Evolutionary conservation across 31 red algal species (phyloP), one percentile per base, ranked within the genome.

Genomic region (Odonthalia washingtoniensis): DNA sequence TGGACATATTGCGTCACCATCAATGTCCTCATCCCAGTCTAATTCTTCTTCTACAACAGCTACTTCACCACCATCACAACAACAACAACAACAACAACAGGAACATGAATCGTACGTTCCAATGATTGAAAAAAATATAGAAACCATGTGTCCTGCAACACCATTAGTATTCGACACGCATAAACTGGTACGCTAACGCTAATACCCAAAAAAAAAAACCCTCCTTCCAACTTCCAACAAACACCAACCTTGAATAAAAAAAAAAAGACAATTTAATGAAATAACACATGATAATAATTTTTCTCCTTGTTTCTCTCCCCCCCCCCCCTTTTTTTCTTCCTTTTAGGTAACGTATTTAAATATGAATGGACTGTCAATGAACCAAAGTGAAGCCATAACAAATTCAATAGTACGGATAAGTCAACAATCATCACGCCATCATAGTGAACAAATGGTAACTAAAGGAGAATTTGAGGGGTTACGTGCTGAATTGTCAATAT

Each of bases 401-500:
- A 81, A 82, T 42, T 81, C 89, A 16, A 82, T 97, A 69, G 86
- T 89, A n/a, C 86, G 87, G 34, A 81, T 97, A 3, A 84, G 72
- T 36, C 74, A 87, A 52, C 87, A 95, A 17, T 70, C 88, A 33
- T 83, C 77, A 38, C 73, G 78, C 1, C 84, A 92, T 46, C 90
- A 91, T 39, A 83, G 66, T 42, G 78, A 81, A 12, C 77, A 82
- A 27, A 70, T 97, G 69, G 95, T 93, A 26, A 95, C 95, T 57
- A 97, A 97, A 76, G 74, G 83, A 17, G 95, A 97, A 57, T 97
- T 97, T 82, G 81, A 77, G 3, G 77, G 79, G 21, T 66, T 97
- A 17, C 80, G 88, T 28, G 87, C 86, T 53, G 95, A 97, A 74
- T 82, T 97, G 53, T 89, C 90, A 43, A 97, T 97, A 18, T 72